Conservation (phyloP, 2,329 filamentous ascomycete species). For the Fusarium beomiforme region DNA sequence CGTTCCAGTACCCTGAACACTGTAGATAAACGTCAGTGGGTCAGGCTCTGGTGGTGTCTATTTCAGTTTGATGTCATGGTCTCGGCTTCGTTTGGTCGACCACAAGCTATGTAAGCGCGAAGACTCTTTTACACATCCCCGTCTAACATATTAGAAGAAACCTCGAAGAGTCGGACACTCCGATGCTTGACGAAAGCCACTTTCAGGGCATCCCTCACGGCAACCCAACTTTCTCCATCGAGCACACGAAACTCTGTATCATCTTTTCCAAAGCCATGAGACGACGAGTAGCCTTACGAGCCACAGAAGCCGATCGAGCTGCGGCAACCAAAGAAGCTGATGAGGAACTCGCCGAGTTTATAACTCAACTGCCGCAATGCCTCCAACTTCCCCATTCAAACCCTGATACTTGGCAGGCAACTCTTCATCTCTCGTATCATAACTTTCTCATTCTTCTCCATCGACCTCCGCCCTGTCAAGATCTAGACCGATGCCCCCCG, state of each 20-base stretch:
- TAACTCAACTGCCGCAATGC: conserved; percentile 41
- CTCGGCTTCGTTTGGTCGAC: conserved; percentile 57
- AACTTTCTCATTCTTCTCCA: conserved; percentile 50
- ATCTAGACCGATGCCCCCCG: conserved; percentile 7
- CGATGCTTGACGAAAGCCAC: conserved; percentile 54
- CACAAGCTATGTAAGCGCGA: conserved; percentile 56
- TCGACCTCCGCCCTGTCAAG: conserved; percentile 40
- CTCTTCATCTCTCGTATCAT: conserved; percentile 49
- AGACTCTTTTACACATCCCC: background rate
- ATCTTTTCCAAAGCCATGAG: conserved; percentile 56
- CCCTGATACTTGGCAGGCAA: conserved; percentile 44
- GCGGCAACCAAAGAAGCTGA: conserved; percentile 46
- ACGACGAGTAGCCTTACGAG: conserved; percentile 38
- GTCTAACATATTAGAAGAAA: conserved; percentile 43
- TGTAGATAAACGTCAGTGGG: conserved; percentile 49
- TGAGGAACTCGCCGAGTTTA: conserved; percentile 45
- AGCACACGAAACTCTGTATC: conserved; percentile 60
- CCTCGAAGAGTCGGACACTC: conserved; percentile 62
- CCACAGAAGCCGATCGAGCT: conserved; percentile 38
- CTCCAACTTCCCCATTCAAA: conserved; percentile 38
- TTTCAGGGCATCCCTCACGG: conserved; percentile 55
- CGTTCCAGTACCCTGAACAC: conserved; percentile 42
- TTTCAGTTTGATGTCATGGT: conserved; percentile 53
- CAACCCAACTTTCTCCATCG: conserved; percentile 56
- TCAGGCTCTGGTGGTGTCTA: conserved; percentile 54